These are phyloP conservation scores for Sclerotinia nivalis DNA, from an alignment of 2,329 filamentous ascomycete genomes.

Conservation along the genomic window DNA sequence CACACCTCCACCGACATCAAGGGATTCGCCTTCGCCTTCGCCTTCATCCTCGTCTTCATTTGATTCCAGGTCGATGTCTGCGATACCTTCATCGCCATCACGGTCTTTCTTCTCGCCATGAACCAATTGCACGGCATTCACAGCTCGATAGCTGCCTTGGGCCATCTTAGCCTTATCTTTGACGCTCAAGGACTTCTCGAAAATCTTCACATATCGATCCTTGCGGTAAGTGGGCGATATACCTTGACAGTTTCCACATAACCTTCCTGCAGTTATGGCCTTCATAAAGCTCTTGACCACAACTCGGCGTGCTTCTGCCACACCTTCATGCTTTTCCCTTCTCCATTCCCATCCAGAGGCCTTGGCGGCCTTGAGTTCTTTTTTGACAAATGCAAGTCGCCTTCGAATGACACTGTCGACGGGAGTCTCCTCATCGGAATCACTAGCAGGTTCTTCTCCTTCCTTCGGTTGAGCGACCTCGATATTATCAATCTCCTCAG, in stretches of 20 bases:
- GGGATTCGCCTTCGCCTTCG: conserved; percentile 46
- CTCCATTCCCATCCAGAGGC: conserved; percentile 47
- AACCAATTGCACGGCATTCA: conserved; percentile 42
- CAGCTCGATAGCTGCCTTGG: conserved; percentile 57
- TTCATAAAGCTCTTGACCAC: conserved; percentile 81
- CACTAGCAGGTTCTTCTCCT: conserved; percentile 31
- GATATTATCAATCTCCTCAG: conserved; percentile 51
- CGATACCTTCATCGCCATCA: conserved; percentile 64
- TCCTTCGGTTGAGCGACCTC: conserved; percentile 35
- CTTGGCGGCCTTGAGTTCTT: conserved; percentile 62
- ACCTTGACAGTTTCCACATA: conserved; percentile 66
- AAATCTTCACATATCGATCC: conserved; percentile 90
- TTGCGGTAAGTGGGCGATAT: conserved; percentile 84
- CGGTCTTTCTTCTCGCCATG: conserved; percentile 44
- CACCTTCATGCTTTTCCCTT: conserved; percentile 74
- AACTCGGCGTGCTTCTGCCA: conserved; percentile 71
- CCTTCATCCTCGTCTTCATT: conserved; percentile 48
- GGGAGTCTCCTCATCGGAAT: conserved; percentile 42
- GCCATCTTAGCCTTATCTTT: conserved; percentile 81
- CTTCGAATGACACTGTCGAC: conserved; percentile 53
- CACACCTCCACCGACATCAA: conserved; percentile 57
- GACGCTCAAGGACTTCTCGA: conserved; percentile 72
- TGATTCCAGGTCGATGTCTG: conserved; percentile 59
- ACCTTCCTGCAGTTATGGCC: conserved; percentile 66
- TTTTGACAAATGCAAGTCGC: conserved; percentile 69